Percentiles rank a stretch among this genome's conserved stretches.
Conservation (phyloP, 2,329 filamentous ascomycete species). For the Aureobasidium sp. region DNA sequence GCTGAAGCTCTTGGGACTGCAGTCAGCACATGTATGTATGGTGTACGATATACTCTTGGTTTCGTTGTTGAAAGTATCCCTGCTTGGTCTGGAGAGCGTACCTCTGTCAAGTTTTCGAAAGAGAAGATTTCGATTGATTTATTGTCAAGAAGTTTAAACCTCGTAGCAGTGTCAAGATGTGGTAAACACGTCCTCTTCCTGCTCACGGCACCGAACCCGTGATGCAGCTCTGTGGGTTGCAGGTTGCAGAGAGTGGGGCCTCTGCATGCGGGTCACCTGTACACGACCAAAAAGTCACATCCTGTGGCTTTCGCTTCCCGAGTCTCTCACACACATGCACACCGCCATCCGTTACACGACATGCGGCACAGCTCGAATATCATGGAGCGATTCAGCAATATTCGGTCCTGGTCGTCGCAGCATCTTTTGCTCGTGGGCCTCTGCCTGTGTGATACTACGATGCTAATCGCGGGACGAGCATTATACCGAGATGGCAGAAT, state of each 20-base stretch:
- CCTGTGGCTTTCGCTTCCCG: background rate
- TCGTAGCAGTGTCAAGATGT: background rate
- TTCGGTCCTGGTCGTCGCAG: background rate
- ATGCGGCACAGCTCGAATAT: background rate
- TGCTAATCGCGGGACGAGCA: background rate
- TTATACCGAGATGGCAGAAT: background rate
- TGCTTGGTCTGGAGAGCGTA: background rate
- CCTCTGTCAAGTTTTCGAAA: background rate
- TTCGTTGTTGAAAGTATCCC: background rate
- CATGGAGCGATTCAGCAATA: background rate
- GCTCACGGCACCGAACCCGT: background rate
- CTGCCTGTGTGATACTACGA: background rate
- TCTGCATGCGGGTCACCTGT: background rate
- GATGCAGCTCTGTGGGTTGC: background rate
- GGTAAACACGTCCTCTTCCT: background rate
- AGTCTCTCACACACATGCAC: background rate
- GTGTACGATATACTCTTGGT: background rate
- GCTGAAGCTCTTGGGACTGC: background rate
- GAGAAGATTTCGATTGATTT: background rate
- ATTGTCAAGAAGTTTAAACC: background rate
- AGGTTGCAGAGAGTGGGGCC: background rate
- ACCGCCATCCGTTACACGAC: background rate
- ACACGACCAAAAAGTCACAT: background rate
- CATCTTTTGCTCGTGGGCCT: background rate
- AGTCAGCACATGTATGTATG: background rate